Base-by-base conservation (phyloP, 371 early-diverging fungal genomes). In the Dinochytrium kinnereticum region DNA sequence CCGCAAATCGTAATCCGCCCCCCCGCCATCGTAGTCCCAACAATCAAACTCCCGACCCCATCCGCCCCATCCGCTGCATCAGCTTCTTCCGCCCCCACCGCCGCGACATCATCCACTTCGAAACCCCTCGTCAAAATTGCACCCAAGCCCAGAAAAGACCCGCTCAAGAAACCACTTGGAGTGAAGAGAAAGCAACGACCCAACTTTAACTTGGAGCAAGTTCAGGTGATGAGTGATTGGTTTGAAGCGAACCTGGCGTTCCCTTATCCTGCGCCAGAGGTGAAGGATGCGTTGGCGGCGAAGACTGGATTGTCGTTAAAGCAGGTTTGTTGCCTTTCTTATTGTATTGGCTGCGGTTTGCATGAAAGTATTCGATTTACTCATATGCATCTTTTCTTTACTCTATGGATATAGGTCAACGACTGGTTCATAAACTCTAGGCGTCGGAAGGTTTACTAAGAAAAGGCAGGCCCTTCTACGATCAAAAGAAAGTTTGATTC, bases 191-290 rank as follows among this genome's bases (percentile, higher is more conserved):
- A 38, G 34, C 34, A 28, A 13, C 38, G 68, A 26, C 68, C 68
- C n/a, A 67, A 67, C 30, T 67, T 67, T 44, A 13, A 15, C 51
- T 5, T 39, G 15, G 44, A 44, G 15, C 21, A 44, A 15, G 49
- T 67, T 5, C 24, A 30, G 44, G 37, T 67, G 5, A 5, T 67
- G 26, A 13, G 21, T 17, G 49, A 17, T n/a, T 67, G 68, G 68
- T 67, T 67, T 44, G 68, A 67, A 2, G 68, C 68, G 17, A 37
- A 67, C 49, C 19, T 67, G 40, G 49, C 3, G 15, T 44, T 44
- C 37, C 68, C 68, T n/a, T 67, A 67, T 49, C 68, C 68, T 15
- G 44, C 5, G 37, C 68, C 37, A 31, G 15, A 37, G 13, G 68
- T 44, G 5, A 67, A 67, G 49, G 68, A 67, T 38, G 17, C 28